phyloP scores from a whole-genome alignment of 108 stramenopile genomes.

The Cylindrotheca closterium region DNA sequence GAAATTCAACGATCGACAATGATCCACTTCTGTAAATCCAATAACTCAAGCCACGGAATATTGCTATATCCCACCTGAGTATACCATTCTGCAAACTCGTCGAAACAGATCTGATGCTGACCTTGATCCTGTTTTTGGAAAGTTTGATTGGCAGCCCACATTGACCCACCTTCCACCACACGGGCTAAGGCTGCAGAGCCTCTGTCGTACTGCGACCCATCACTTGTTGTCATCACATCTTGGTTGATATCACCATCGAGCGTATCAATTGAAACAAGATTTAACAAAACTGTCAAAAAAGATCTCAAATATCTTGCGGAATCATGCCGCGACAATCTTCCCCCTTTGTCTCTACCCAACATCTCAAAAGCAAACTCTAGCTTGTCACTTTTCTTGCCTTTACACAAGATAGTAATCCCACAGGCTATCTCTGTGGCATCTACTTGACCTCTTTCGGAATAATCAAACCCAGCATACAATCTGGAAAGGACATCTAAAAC shows the following conservation, averaged over 20 bases:
- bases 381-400: constrained; percentile 91
- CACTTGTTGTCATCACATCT: constrained; percentile 39
- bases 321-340: constrained; percentile 59
- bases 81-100: constrained; percentile 94
- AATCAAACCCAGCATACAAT: constrained; percentile 83
- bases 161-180: constrained; percentile 75
- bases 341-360: constrained; percentile 64
- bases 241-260: constrained; percentile 33
- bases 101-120: constrained; percentile 58
- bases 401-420: constrained; percentile 83
- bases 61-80: constrained; percentile 77
- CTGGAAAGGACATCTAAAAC: constrained; percentile 61
- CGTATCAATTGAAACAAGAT: constrained; percentile 49
- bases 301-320: constrained; percentile 70
- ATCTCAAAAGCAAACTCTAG: constrained; percentile 87
- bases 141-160: constrained; percentile 73
- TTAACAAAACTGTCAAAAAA: constrained; percentile 73
- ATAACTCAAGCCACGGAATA: constrained; percentile 87
- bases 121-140: constrained; percentile 44
- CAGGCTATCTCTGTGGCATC: constrained; percentile 79
- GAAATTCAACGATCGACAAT: constrained; percentile 17
- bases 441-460: constrained; percentile 49
- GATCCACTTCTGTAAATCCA: constrained; percentile 86
- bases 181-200: constrained; percentile 38
- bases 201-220: constrained; percentile 48